Evolutionary conservation across 2,329 filamentous ascomycete genomes (phyloP).

Genomic region (Colletotrichum incanum): DNA sequence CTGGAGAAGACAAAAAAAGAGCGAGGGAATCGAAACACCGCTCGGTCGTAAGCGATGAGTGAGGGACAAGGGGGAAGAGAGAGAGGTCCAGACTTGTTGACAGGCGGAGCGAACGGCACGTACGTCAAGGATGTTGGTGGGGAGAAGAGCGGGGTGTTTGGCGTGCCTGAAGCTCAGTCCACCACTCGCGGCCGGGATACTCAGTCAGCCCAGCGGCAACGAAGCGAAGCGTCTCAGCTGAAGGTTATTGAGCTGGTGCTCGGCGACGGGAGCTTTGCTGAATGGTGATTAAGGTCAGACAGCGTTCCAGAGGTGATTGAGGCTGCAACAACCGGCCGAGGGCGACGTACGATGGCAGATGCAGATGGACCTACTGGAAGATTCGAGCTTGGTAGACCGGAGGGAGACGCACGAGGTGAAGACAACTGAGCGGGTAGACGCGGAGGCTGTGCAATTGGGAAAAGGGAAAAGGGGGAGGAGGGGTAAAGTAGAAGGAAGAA

Average conservation of each 20-base stretch:
- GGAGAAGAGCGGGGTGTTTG: slow-evolving; percentile 37
- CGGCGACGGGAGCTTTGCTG: neutral
- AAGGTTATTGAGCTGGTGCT: neutral
- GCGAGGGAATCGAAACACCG: slow-evolving; percentile 13
- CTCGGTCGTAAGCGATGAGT: slow-evolving; percentile 13
- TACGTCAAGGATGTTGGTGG: slow-evolving; percentile 40
- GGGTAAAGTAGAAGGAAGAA: slow-evolving; percentile 25
- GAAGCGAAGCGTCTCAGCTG: slow-evolving; percentile 10
- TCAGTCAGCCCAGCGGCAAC: slow-evolving; percentile 22
- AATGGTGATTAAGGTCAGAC: neutral
- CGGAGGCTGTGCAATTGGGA: slow-evolving; percentile 15
- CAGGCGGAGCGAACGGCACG: slow-evolving; percentile 30
- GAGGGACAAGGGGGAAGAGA: slow-evolving; percentile 12
- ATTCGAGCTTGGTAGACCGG: slow-evolving; percentile 1
- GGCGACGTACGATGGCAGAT: neutral
- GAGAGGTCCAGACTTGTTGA: slow-evolving; percentile 35
- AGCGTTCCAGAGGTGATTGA: slow-evolving; percentile 17
- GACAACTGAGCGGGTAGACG: neutral
- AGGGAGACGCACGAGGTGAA: neutral
- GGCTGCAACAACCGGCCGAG: neutral
- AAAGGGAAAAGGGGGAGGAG: slow-evolving; percentile 13
- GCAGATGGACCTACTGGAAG: slow-evolving; percentile 9
- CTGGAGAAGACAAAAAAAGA: neutral
- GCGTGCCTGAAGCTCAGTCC: slow-evolving; percentile 41
- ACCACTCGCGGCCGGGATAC: slow-evolving; percentile 31